phyloP scores from a whole-genome alignment of 208 protist genomes.

The Wallacemonas sp. region DNA sequence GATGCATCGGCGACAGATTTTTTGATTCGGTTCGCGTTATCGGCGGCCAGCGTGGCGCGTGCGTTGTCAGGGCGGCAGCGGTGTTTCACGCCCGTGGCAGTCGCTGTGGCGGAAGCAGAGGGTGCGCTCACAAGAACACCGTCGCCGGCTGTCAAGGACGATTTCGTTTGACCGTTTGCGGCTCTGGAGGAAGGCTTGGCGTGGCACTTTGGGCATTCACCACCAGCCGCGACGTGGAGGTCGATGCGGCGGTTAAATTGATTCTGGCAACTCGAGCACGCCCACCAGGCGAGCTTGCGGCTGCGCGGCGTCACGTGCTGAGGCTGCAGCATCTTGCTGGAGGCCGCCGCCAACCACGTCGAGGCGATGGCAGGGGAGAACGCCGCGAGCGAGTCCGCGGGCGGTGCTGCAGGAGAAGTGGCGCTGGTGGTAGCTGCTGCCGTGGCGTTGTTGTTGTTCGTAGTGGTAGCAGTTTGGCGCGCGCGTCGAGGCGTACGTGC shows the following conservation, averaged over 20 bases:
- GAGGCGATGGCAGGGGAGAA: constrained; percentile 69
- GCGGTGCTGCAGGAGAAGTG: background rate
- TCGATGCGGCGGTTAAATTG: constrained; percentile 78
- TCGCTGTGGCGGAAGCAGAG: background rate
- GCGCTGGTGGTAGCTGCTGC: background rate
- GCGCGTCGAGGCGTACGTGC: too few species aligned
- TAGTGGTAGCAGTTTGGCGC: too few species aligned
- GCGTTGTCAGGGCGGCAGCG: constrained; percentile 59
- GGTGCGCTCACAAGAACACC: constrained; percentile 2
- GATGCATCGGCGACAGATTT: constrained; percentile 72
- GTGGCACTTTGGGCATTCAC: constrained; percentile 67
- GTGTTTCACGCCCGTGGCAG: constrained; percentile 27
- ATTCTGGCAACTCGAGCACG: constrained; percentile 56
- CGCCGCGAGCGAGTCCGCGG: constrained; percentile 30
- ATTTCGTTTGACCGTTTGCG: background rate
- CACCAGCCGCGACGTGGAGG: constrained; percentile 65
- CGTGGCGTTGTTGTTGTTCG: too few species aligned
- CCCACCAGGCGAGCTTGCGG: constrained; percentile 81
- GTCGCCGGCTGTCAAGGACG: background rate
- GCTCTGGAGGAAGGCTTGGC: constrained; percentile 30
- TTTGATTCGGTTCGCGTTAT: constrained; percentile 64
- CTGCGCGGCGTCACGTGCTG: constrained; percentile 69
- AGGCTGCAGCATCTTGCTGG: constrained; percentile 82
- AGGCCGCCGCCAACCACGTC: constrained; percentile 68
- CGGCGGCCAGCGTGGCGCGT: constrained; percentile 30